A percentile compares a stretch with the other conserved stretches of the same genome.
These are phyloP conservation scores for Xylaria nigripes DNA, from an alignment of 495 filamentous ascomycete species.

Conservation along the genomic window DNA sequence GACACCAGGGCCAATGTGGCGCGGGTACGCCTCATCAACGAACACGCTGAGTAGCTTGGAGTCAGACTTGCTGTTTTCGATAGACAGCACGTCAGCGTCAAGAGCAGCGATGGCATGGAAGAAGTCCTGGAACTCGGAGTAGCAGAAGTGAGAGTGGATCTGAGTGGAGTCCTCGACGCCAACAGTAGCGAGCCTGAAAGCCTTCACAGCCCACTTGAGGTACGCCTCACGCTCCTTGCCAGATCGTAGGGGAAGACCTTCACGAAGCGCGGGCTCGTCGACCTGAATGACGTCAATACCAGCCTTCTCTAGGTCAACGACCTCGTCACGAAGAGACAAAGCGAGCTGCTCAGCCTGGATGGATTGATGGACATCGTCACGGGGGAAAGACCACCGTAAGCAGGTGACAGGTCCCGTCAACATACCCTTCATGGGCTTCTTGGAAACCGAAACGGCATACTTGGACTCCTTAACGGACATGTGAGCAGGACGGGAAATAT, in stretches of 20 bases:
- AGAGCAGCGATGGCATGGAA: slow-evolving; percentile 98
- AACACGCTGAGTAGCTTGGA: slow-evolving; percentile 98
- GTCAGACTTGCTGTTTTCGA: slow-evolving; percentile 99
- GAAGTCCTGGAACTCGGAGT: slow-evolving; percentile 99
- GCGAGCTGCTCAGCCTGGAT: slow-evolving; percentile 98
- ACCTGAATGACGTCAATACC: slow-evolving; percentile 98
- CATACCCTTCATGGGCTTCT: slow-evolving; percentile 99
- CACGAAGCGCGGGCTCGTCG: slow-evolving; percentile 97
- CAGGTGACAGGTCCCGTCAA: slow-evolving; percentile 98
- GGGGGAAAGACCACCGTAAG: slow-evolving; percentile 98
- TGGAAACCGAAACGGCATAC: slow-evolving; percentile 90
- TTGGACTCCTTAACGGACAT: slow-evolving; percentile 99
- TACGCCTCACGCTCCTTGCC: slow-evolving; percentile 91
- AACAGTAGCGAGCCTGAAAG: slow-evolving; percentile 88
- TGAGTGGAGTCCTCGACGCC: slow-evolving; percentile 90
- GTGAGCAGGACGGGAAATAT: slow-evolving; percentile 87
- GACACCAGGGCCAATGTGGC: slow-evolving; percentile 97
- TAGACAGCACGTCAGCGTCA: slow-evolving; percentile 94
- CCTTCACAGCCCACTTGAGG: slow-evolving; percentile 91
- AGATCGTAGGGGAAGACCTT: slow-evolving; percentile 91
- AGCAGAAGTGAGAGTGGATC: slow-evolving; percentile 99
- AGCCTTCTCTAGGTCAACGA: slow-evolving; percentile 90
- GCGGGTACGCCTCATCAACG: slow-evolving; percentile 88
- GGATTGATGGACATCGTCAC: slow-evolving; percentile 97
- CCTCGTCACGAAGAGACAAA: slow-evolving; percentile 95